A percentile compares a stretch with the other conserved stretches of the same genome.
Conservation (phyloP, 805 yeast species). For the Starmerella khaoyaiensis region DNA sequence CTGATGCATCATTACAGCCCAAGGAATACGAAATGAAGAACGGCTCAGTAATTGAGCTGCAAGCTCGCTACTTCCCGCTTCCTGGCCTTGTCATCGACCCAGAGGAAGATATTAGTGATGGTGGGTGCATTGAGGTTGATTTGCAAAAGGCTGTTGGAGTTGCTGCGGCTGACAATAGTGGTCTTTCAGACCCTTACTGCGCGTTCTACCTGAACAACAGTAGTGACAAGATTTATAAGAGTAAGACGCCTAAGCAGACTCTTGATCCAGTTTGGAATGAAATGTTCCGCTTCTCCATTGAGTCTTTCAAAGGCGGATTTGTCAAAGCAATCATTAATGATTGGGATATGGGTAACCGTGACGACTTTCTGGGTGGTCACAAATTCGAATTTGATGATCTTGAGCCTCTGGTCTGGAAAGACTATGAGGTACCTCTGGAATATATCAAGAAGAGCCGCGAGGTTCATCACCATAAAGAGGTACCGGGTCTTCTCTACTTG, state of each 20-base stretch:
- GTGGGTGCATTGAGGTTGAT: constrained; percentile 55
- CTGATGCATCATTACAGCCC: constrained; percentile 19
- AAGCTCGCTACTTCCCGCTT: constrained; percentile 64
- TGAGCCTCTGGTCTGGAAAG: constrained; percentile 43
- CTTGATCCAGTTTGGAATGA: constrained; percentile 88
- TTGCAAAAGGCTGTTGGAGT: constrained; percentile 53
- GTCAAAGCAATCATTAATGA: constrained; percentile 47
- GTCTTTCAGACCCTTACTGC: constrained; percentile 86
- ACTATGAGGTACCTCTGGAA: constrained; percentile 40
- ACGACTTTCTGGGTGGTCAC: constrained; percentile 68
- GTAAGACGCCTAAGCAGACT: constrained; percentile 74
- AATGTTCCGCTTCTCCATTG: constrained; percentile 29
- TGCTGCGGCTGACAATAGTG: constrained; percentile 78
- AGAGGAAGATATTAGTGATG: constrained; percentile 59
- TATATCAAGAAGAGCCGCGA: constrained; percentile 30
- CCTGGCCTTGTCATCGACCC: constrained; percentile 46
- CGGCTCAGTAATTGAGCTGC: constrained; percentile 17
- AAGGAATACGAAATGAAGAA: constrained; percentile 15
- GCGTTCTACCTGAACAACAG: constrained; percentile 55
- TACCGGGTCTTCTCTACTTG: constrained; percentile 49
- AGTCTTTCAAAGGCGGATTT: constrained; percentile 9
- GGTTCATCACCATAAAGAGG: constrained; percentile 35
- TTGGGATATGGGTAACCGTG: constrained; percentile 88
- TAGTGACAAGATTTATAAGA: constrained; percentile 44
- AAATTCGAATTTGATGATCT: constrained; percentile 42